Evolutionary conservation across 2,329 filamentous ascomycete species (phyloP), one percentile per base, ranked within the genome.

Genomic region (Pseudogymnoascus sp.): DNA sequence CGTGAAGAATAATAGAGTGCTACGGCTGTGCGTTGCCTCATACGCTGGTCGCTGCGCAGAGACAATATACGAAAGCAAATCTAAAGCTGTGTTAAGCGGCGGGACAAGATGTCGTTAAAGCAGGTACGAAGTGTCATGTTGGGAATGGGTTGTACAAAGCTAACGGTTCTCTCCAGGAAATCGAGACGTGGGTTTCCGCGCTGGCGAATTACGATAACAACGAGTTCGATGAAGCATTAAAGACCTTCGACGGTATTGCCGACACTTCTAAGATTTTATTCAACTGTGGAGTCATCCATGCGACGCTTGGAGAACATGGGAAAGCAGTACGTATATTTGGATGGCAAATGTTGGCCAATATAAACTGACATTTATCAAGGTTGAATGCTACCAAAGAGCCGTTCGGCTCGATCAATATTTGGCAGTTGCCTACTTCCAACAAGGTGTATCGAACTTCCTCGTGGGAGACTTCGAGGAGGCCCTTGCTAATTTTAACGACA

Each of bases 261-360:
- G 95, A 97, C 75, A 99, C 95, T 0, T 97, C 95, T 70, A 97
- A 96, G 81, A 99, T 99, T 67, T 82, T 96, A 66, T 99, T 99
- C 82, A 99, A 99, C 73, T 96, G 93, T 77, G 95, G 95, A 70
- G 93, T 99, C 40, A 97, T 99, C 71, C 90, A 97, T 79, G 95
- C 95, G 40, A 97, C 95, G 0, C 82, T 99, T 17, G 95, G 95
- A 69, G 92, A 97, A 75, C 95, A 99, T 77, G 90, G 93, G 75
- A 92, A 91, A 80, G 95, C 95, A 73, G 93, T 96, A 81, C 76
- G 91, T 82, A 38, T 59, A 46, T 23, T 26, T 17, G 33, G 38
- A 23, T 21, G 23, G 42, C 60, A 50, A 66, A 21, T 67, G 62
- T 65, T 68, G 66, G 67, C 68, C 68, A 67, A 59, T 21, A 21